Evolutionary conservation across 2,329 filamentous ascomycete genomes (phyloP), one percentile per base, ranked within the genome.

Genomic region (Coleophoma eucalyptorum): DNA sequence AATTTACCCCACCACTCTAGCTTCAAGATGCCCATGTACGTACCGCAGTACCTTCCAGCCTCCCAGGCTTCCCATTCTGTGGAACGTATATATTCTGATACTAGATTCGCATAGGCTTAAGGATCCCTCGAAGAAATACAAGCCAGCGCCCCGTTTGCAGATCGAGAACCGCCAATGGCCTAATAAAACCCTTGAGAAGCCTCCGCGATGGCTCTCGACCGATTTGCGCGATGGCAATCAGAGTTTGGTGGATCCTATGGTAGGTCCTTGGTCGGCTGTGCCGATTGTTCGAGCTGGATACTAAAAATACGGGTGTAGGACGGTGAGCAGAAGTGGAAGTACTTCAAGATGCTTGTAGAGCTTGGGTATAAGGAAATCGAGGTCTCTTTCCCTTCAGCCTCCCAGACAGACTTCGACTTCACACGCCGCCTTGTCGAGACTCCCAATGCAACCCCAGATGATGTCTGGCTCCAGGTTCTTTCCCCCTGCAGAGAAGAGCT

Each of bases 321-420:
- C 65, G 90, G 90, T 60, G 90, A 96, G 45, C 91, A 97, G 77
- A 97, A 97, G 74, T 94, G 88, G 83, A 78, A 79, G 55, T 97
- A 92, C 78, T 97, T 97, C 78, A 86, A 92, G 72, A 95, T 96
- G 90, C 83, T 97, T 49, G 83, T 87, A 63, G 84, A 93, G 55
- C 79, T 97, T 46, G 93, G 94, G 61, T 97, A 95, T 79, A 97
- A 97, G 74, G 93, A 97, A 73, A 97, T 97, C 58, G 93, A 97
- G 68, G 87, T 97, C 18, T 94, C 92, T 4, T 97, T 96, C 72
- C 93, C 93, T 46, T 96, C 91, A 0, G 91, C 93, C 13, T 96
- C 91, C 37, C 87, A 96, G 67, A 96, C 89, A 64, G 94, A 97
- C 73, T 97, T 92, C 75, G 90, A 96, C 75, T 97, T 97, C 67